phyloP scores from a whole-genome alignment of 202 grass and related monocot species.

The Carex arenaria region DNA sequence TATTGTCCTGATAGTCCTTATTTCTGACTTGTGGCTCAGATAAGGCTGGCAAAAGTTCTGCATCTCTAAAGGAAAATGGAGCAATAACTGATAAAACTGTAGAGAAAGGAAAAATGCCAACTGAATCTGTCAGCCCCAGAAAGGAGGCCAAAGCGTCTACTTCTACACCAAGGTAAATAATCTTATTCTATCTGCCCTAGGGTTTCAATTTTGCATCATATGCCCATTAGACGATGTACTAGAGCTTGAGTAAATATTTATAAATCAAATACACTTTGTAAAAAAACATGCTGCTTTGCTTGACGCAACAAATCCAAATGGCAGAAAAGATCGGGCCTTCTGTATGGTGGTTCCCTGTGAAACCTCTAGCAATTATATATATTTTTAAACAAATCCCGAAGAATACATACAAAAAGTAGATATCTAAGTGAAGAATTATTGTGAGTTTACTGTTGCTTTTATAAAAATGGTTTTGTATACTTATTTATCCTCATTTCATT shows the following conservation, averaged over 20 bases:
- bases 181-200: not conserved
- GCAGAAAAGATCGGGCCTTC: not conserved
- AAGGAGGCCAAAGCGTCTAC: constrained; percentile 34
- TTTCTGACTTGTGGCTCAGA: constrained; percentile 18
- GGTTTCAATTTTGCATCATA: not conserved
- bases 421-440: not conserved
- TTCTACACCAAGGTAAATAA: constrained; percentile 47
- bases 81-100: constrained; percentile 33
- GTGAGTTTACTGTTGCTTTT: not conserved
- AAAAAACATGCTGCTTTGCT: constrained; percentile 1
- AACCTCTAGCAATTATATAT: constrained; percentile 3
- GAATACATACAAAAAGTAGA: not conserved
- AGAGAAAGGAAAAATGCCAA: constrained; percentile 37
- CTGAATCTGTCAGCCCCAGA: constrained; percentile 30
- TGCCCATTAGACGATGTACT: not conserved
- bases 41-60: constrained; percentile 38
- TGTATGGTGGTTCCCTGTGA: not conserved
- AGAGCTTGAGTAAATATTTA: not conserved
- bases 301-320: not conserved
- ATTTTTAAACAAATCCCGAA: not conserved
- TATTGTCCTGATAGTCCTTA: not conserved
- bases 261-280: not conserved
- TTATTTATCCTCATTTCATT: constrained; percentile 13
- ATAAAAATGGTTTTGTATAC: not conserved
- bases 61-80: constrained; percentile 54